Conservation (phyloP, 345 rosid species). For the Bruguiera parviflora region DNA sequence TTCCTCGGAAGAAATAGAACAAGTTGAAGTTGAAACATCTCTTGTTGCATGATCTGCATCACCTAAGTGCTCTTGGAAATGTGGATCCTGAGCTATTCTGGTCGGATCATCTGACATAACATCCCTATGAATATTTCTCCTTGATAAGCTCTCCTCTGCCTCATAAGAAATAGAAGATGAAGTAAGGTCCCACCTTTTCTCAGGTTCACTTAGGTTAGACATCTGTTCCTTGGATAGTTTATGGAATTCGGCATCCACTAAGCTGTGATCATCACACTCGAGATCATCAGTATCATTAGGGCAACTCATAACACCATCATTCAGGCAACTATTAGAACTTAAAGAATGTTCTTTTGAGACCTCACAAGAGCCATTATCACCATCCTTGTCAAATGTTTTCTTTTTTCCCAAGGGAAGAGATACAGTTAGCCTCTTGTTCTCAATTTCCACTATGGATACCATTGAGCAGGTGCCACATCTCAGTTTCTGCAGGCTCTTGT, state of each 20-base stretch:
- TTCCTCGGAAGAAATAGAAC: conserved; percentile 22
- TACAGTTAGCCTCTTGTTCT: conserved; percentile 17
- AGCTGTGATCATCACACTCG: conserved; percentile 7
- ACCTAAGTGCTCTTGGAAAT: background rate
- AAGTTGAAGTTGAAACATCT: no score
- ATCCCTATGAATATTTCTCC: conserved; percentile 11
- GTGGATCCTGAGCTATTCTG: background rate
- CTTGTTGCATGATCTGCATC: background rate
- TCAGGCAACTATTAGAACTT: conserved; percentile 13
- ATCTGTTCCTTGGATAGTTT: conserved; percentile 14
- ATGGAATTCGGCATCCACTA: conserved; percentile 10
- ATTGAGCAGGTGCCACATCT: conserved; percentile 30
- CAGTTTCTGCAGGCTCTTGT: conserved; percentile 15
- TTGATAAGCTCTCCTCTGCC: conserved; percentile 26
- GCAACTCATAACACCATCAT: conserved; percentile 11
- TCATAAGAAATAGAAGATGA: conserved; percentile 27
- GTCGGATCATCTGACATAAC: conserved; percentile 16
- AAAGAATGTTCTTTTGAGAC: background rate
- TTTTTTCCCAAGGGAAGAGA: conserved; percentile 9
- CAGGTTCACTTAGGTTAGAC: conserved; percentile 16
- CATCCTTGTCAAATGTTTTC: conserved; percentile 8
- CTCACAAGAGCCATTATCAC: conserved; percentile 12
- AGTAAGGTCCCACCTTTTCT: conserved; percentile 17
- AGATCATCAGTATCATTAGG: conserved; percentile 18
- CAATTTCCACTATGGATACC: conserved; percentile 4